These are phyloP conservation scores for Kondoa subrosea DNA, from an alignment of 768 basidiomycete species.

Conservation along the genomic window DNA sequence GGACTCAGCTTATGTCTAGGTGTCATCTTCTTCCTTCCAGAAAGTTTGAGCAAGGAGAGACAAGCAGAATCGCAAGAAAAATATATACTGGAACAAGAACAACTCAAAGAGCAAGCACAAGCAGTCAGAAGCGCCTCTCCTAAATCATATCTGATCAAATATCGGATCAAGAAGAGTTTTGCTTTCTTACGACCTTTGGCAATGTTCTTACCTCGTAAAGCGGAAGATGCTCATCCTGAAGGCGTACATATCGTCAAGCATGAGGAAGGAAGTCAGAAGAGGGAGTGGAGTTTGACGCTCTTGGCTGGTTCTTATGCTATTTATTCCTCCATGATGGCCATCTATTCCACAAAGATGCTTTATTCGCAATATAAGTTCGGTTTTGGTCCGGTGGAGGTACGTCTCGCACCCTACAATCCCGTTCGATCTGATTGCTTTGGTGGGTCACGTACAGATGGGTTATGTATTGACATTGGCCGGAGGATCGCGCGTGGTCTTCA, in stretches of 20 bases:
- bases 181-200: conserved; percentile 30
- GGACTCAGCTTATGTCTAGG: conserved; percentile 27
- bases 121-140: conserved; percentile 19
- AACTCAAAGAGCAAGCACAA: not conserved
- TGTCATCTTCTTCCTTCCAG: conserved; percentile 32
- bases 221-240: not conserved
- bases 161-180: conserved; percentile 19
- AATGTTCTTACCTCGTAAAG: conserved; percentile 25
- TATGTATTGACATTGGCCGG: conserved; percentile 24
- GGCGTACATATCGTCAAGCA: conserved; percentile 5
- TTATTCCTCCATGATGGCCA: conserved; percentile 24
- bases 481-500: conserved; percentile 20
- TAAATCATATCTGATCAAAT: not conserved
- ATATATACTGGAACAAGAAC: conserved; percentile 8
- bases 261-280: conserved; percentile 12
- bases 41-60: conserved; percentile 31
- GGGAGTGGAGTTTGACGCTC: conserved; percentile 33
- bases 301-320: conserved; percentile 27
- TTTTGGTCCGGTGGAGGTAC: conserved; percentile 18
- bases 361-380: conserved; percentile 26
- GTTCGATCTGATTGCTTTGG: not conserved
- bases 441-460: conserved; percentile 13
- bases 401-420: too few relatives aligned
- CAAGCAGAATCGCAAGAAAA: conserved; percentile 22
- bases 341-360: conserved; percentile 21